Percentiles rank a stretch among this genome's conserved stretches.
Evolutionary conservation across 2,329 filamentous ascomycete species (phyloP).

Genomic region (Aspergillus pseudonomiae): DNA sequence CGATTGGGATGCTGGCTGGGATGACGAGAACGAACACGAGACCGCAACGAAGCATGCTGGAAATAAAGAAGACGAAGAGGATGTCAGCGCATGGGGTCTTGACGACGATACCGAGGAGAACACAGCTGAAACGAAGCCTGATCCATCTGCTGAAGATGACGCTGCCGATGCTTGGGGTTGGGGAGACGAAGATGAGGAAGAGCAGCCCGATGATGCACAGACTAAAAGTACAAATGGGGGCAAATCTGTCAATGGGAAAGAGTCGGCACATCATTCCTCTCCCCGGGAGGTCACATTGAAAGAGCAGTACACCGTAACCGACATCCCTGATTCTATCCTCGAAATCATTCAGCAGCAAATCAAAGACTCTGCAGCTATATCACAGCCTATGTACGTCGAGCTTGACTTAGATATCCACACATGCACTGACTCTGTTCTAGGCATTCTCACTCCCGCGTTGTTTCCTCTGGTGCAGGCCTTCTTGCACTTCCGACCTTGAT

Average conservation of each 20-base stretch:
- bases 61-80: constrained; percentile 42
- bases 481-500: constrained; percentile 51
- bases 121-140: constrained; percentile 19
- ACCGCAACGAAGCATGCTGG: constrained; percentile 20
- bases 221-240: constrained; percentile 20
- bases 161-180: constrained; percentile 78
- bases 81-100: constrained; percentile 56
- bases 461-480: constrained; percentile 47
- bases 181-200: constrained; percentile 66
- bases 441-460: constrained; percentile 39
- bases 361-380: constrained; percentile 44
- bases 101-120: constrained; percentile 44
- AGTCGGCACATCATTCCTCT: constrained; percentile 17
- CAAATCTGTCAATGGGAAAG: constrained; percentile 28
- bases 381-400: constrained; percentile 38
- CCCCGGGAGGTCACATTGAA: constrained; percentile 72
- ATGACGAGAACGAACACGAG: constrained; percentile 62
- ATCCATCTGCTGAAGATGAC: constrained; percentile 27
- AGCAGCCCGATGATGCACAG: constrained; percentile 30
- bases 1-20: constrained; percentile 83
- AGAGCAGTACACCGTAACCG: constrained; percentile 87
- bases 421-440: constrained; percentile 29
- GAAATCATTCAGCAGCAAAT: constrained; percentile 46
- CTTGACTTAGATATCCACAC: background rate
- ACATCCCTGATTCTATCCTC: constrained; percentile 77